Evolutionary conservation across 441 rosid species (phyloP), one percentile per base, ranked within the genome.

Genomic region (Adansonia grandidieri): DNA sequence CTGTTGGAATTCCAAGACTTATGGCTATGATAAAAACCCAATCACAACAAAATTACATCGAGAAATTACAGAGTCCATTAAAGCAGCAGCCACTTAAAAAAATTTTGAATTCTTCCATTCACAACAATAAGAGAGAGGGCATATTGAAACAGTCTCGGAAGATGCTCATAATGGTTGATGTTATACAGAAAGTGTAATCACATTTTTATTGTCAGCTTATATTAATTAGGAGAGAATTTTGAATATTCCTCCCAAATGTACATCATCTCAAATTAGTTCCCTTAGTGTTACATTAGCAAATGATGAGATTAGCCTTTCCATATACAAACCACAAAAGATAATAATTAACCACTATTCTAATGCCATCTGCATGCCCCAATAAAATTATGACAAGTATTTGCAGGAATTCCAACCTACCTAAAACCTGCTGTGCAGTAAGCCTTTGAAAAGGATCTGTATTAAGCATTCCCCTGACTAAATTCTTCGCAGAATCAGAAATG

Each of bases 401-500:
- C 17, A 45, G 32, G 45, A 28, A 24, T 13, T 77, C 58, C 19
- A 74, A 81, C 87, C 20, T 76, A 91, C 95, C 91, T 85, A 91
- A 86, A 71, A 89, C 93, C 80, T 88, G 90, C 75, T 77, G 82
- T 57, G 91, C 90, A 45, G 86, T 80, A 64, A 91, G 79, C 77
- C 95, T 84, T 60, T 75, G 86, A 44, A 77, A 84, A 67, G 93
- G 84, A 81, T 89, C 87, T 40, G 74, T 85, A 73, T 89, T 82
- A 32, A 91, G 90, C 93, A 91, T 91, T 73, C 88, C 86, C 80
- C 74, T 83, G 76, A 91, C 89, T 71, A 91, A 80, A 71, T 82
- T 82, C 78, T 82, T 89, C 4, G 91, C 93, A 61, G 95, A 87
- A 61, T 82, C 84, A 14, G 91, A 81, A 54, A 91, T 75, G 67